phyloP scores from a whole-genome alignment of 768 basidiomycete species.

The Mycena crocata region DNA sequence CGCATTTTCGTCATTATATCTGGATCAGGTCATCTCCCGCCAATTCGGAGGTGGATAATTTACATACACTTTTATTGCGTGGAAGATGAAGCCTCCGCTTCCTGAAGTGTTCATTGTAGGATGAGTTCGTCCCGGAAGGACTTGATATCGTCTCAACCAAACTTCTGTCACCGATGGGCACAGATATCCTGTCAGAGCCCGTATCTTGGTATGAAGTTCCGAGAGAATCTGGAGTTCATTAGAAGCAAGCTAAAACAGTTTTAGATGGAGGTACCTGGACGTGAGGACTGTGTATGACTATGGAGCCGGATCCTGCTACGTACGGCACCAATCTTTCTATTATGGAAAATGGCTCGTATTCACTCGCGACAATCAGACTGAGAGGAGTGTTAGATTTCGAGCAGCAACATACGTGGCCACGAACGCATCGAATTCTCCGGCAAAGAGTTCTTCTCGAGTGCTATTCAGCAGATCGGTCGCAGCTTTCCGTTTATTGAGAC shows the following conservation, averaged over 20 bases:
- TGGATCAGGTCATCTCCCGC: slow-evolving; percentile 11
- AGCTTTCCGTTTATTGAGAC: slow-evolving; percentile 82
- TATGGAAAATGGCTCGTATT: slow-evolving; percentile 88
- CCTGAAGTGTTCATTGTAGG: slow-evolving; percentile 93
- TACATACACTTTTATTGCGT: slow-evolving; percentile 85
- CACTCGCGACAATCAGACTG: slow-evolving; percentile 83
- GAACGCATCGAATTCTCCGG: slow-evolving; percentile 91
- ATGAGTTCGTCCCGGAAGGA: slow-evolving; percentile 96
- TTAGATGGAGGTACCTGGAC: slow-evolving; percentile 69
- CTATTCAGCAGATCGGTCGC: slow-evolving; percentile 70
- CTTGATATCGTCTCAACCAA: slow-evolving; percentile 92
- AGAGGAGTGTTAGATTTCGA: slow-evolving; percentile 9
- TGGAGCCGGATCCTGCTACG: slow-evolving; percentile 85
- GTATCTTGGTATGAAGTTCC: slow-evolving; percentile 78
- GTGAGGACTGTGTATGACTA: slow-evolving; percentile 89
- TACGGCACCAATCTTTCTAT: slow-evolving; percentile 79
- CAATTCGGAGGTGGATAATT: neutral
- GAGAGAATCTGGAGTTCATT: slow-evolving; percentile 68
- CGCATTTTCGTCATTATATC: slow-evolving; percentile 71
- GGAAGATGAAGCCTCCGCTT: slow-evolving; percentile 88
- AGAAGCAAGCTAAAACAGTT: slow-evolving; percentile 4
- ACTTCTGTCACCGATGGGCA: slow-evolving; percentile 86
- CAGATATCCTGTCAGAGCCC: slow-evolving; percentile 74
- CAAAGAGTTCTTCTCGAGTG: slow-evolving; percentile 84
- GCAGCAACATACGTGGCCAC: slow-evolving; percentile 31